Percentiles rank a stretch among this genome's conserved stretches.
Conservation (phyloP, 2,329 filamentous ascomycete species). For the Fusarium napiforme region DNA sequence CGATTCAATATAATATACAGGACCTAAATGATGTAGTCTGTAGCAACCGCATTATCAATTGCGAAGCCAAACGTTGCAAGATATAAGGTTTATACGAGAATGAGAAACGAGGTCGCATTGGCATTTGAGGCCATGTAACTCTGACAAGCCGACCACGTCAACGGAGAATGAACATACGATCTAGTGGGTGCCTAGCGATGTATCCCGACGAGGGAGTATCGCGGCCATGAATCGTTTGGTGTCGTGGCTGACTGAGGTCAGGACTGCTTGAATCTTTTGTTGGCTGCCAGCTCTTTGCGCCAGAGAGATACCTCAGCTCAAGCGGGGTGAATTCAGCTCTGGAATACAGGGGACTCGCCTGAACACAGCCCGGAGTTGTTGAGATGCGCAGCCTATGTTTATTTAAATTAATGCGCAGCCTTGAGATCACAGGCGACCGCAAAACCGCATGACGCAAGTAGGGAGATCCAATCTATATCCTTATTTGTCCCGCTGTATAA, state of each 20-base stretch:
- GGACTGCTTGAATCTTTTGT: rapidly evolving
- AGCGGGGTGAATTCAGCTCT: rapidly evolving
- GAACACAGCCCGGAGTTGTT: not conserved
- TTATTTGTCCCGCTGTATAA: no score
- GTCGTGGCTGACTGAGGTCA: not conserved
- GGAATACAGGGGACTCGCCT: not conserved
- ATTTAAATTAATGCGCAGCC: no score
- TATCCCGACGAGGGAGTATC: no score
- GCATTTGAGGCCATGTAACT: not conserved
- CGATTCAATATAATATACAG: rapidly evolving
- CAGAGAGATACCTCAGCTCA: not conserved
- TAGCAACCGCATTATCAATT: not conserved
- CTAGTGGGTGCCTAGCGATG: rapidly evolving
- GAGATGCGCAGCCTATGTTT: no score
- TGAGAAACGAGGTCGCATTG: not conserved
- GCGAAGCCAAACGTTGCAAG: rapidly evolving
- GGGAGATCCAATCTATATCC: no score
- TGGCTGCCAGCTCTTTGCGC: not conserved
- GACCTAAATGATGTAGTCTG: rapidly evolving
- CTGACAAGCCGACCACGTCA: rapidly evolving
- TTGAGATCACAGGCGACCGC: no score
- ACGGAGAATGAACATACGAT: not conserved
- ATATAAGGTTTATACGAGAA: not conserved
- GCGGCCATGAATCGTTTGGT: not conserved
- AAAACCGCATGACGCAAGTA: no score